Evolutionary conservation across 2,329 filamentous ascomycete genomes (phyloP).

Genomic region (Lasiodiplodia gonubiensis): DNA sequence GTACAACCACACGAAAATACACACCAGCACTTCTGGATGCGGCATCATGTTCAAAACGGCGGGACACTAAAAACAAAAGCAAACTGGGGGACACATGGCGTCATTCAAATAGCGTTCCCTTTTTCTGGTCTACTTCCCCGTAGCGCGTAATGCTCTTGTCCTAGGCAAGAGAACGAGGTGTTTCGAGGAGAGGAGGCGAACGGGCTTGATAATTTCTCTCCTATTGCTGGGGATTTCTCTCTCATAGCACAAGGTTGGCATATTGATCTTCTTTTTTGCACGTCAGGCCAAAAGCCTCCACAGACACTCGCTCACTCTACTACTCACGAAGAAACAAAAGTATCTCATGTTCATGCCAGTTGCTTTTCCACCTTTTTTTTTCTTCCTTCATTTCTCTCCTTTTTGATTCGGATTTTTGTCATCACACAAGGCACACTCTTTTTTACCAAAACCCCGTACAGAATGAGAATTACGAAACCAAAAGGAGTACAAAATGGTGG

Average conservation of each 20-base stretch:
- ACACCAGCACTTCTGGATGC: constrained; percentile 17
- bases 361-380: not conserved
- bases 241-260: constrained; percentile 10
- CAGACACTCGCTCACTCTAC: not conserved
- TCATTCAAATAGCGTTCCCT: constrained; percentile 21
- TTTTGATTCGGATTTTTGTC: not conserved
- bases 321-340: not conserved
- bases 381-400: not conserved
- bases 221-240: not conserved
- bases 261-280: constrained; percentile 6
- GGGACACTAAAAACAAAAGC: constrained; percentile 15
- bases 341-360: not conserved
- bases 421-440: not conserved
- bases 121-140: not conserved
- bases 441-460: not conserved
- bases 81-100: constrained; percentile 16
- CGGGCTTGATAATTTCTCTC: not conserved
- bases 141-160: constrained; percentile 13
- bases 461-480: not conserved
- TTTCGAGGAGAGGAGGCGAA: constrained; percentile 5
- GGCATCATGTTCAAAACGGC: constrained; percentile 21
- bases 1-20: constrained; percentile 22
- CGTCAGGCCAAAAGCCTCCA: not conserved
- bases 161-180: not conserved
- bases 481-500: not conserved